Evolutionary conservation across 345 rosid species (phyloP).

Genomic region (Sapria himalayana): DNA sequence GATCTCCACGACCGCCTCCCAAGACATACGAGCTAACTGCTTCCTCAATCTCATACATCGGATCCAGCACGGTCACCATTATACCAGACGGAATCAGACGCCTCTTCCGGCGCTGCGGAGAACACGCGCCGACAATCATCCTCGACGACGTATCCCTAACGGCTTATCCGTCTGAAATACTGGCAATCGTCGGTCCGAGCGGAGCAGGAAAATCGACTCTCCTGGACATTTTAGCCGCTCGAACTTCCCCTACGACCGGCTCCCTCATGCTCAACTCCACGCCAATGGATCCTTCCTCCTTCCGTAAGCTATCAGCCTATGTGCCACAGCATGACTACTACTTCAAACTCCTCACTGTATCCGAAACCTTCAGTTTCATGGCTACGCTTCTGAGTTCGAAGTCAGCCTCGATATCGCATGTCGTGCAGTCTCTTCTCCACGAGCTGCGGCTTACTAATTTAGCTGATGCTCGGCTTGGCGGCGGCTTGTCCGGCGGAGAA

Average conservation of each 20-base stretch:
- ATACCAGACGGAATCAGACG: constrained; percentile 12
- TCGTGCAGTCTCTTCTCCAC: constrained; percentile 31
- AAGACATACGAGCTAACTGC: constrained; percentile 40
- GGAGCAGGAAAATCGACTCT: constrained; percentile 97
- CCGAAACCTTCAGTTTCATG: constrained; percentile 50
- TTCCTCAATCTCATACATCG: constrained; percentile 42
- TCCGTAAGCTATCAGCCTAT: constrained; percentile 65
- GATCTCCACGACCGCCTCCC: constrained; percentile 12
- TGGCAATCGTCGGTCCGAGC: constrained; percentile 87
- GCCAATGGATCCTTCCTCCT: constrained; percentile 59
- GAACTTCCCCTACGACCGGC: constrained; percentile 61
- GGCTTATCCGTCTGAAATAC: constrained; percentile 65
- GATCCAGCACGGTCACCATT: constrained; percentile 16
- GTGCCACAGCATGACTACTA: constrained; percentile 78
- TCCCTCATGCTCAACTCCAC: constrained; percentile 41
- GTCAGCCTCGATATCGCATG: constrained; percentile 12
- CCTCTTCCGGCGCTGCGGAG: constrained; percentile 19
- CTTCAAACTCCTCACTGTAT: constrained; percentile 59
- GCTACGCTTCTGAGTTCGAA: constrained; percentile 47
- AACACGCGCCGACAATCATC: constrained; percentile 32
- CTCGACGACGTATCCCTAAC: constrained; percentile 49
- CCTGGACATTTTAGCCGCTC: constrained; percentile 72
- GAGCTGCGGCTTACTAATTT: constrained; percentile 49
- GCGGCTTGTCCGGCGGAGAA: constrained; percentile 66
- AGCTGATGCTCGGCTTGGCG: constrained; percentile 27